phyloP scores from a whole-genome alignment of 371 early-diverging fungal genomes.

The Lichtheimia ramosa region DNA sequence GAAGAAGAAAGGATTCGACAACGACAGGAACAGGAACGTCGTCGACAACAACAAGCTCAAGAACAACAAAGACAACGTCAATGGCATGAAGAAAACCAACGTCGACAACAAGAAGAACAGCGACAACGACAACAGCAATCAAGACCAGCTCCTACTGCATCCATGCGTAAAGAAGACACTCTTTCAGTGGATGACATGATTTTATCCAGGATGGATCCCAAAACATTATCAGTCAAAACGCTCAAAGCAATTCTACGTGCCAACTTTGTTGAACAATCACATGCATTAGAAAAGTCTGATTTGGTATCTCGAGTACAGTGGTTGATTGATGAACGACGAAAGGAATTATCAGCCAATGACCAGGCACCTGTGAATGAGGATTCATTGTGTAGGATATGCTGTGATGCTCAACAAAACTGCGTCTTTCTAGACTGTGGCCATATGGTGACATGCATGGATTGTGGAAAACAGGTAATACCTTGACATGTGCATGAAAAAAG shows the following conservation, averaged over 20 bases:
- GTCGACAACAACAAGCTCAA: conserved; percentile 1
- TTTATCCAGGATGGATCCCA: conserved; percentile 38
- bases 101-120: conserved; percentile 4
- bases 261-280: conserved; percentile 50
- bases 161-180: conserved; percentile 12
- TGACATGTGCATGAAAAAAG: background rate
- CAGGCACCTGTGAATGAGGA: conserved; percentile 30
- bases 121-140: conserved; percentile 10
- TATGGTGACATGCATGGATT: conserved; percentile 63
- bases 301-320: conserved; percentile 45
- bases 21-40: conserved; percentile 7
- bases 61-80: background rate
- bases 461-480: conserved; percentile 50
- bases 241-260: conserved; percentile 50
- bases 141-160: conserved; percentile 2
- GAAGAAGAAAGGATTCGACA: conserved; percentile 14
- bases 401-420: conserved; percentile 61
- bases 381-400: conserved; percentile 56
- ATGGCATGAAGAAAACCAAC: background rate
- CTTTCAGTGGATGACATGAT: conserved; percentile 34
- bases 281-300: conserved; percentile 56
- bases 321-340: conserved; percentile 41
- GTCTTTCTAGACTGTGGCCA: conserved; percentile 63
- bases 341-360: conserved; percentile 18
- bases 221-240: conserved; percentile 48